These are phyloP conservation scores for Phytophthora pistaciae DNA, from an alignment of 352 stramenopile species.

Conservation along the genomic window DNA sequence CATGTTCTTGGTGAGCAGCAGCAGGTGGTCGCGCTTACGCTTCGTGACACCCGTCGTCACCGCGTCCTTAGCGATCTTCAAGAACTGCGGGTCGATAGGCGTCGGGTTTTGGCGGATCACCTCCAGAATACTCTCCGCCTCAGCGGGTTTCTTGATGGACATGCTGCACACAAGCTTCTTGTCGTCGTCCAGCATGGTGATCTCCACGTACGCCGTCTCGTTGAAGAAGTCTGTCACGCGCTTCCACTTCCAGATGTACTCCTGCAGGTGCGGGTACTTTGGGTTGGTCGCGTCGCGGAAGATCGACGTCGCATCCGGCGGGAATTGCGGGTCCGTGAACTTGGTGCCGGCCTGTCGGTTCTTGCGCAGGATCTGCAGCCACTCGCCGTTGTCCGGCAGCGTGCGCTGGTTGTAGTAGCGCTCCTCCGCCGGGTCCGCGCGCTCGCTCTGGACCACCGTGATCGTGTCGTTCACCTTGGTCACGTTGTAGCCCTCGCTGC, in stretches of 20 bases:
- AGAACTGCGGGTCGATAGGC: constrained; percentile 65
- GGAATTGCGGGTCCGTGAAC: constrained; percentile 88
- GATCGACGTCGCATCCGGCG: constrained; percentile 70
- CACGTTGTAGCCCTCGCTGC: constrained; percentile 77
- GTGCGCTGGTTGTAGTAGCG: constrained; percentile 74
- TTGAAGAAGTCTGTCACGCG: constrained; percentile 88
- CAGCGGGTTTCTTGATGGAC: constrained; percentile 80
- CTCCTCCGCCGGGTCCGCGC: constrained; percentile 64
- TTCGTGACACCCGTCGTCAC: constrained; percentile 71
- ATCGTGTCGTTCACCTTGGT: constrained; percentile 78
- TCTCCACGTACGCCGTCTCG: constrained; percentile 84
- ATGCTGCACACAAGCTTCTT: constrained; percentile 88
- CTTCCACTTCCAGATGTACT: constrained; percentile 89
- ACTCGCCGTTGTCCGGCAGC: constrained; percentile 75
- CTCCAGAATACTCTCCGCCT: constrained; percentile 79
- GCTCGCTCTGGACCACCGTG: constrained; percentile 76
- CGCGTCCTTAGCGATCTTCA: constrained; percentile 73
- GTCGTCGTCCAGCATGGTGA: constrained; percentile 86
- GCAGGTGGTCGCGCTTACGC: constrained; percentile 75
- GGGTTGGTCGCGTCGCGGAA: constrained; percentile 73
- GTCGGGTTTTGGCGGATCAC: constrained; percentile 61
- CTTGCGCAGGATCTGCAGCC: constrained; percentile 79
- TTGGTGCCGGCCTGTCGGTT: constrained; percentile 76
- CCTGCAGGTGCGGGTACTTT: constrained; percentile 75
- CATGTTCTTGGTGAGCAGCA: constrained; percentile 88